phyloP scores from a whole-genome alignment of 371 early-diverging fungal genomes.

The Chytridiales sp. region DNA sequence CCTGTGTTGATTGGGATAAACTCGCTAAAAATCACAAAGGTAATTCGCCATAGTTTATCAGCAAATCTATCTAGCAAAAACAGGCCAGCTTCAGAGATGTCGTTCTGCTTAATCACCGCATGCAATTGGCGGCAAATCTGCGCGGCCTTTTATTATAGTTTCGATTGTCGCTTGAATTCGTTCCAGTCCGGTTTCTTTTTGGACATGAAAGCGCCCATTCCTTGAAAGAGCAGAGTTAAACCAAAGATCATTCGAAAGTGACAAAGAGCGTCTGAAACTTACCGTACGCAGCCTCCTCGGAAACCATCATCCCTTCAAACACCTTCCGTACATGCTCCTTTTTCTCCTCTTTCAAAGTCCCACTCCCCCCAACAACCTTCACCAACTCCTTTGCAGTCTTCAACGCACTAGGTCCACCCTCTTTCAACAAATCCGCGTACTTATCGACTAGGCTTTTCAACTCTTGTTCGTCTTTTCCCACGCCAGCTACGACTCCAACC shows the following conservation, averaged over 20 bases:
- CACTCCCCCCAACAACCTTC: conserved; percentile 44
- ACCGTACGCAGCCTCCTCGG: conserved; percentile 68
- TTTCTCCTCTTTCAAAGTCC: conserved; percentile 37
- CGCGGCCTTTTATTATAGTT: too few relatives aligned
- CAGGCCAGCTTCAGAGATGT: too few relatives aligned
- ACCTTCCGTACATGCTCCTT: conserved; percentile 41
- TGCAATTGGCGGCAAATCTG: too few relatives aligned
- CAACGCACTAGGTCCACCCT: conserved; percentile 62
- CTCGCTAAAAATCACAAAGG: too few relatives aligned
- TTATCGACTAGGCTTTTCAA: conserved; percentile 32
- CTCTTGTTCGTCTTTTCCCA: background rate
- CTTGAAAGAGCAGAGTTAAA: conserved; percentile 2
- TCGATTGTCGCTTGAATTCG: conserved; percentile 6
- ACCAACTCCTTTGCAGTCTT: conserved; percentile 52
- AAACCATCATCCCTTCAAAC: conserved; percentile 65
- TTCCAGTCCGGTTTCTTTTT: conserved; percentile 65
- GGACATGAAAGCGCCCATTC: conserved; percentile 56
- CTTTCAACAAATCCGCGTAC: conserved; percentile 46
- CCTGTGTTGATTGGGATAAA: too few relatives aligned
- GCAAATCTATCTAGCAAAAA: too few relatives aligned
- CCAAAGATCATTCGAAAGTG: too few relatives aligned
- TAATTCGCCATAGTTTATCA: too few relatives aligned
- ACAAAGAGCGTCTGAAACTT: too few relatives aligned
- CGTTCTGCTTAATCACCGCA: too few relatives aligned
- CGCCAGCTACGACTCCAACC: conserved; percentile 44